Base-by-base conservation (phyloP, 1,284 basidiomycete genomes). In the Cutaneotrichosporon daszewskae region DNA sequence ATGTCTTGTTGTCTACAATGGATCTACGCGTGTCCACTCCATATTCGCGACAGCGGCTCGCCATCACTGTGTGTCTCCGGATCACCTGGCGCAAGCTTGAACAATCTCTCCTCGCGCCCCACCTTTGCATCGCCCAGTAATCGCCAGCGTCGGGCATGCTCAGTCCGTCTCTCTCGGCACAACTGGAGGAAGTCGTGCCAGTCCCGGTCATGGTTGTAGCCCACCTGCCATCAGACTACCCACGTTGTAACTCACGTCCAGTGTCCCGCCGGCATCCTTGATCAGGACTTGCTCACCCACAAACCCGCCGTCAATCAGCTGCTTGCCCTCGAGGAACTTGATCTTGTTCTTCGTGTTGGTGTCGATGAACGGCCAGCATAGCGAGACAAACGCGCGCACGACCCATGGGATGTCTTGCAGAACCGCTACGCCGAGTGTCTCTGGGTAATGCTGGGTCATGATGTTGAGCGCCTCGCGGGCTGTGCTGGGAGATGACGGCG, bases 341-440 rank as follows among this genome's bases (percentile, higher is more conserved):
- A 63, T 55, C 37, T 65, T 64, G 23, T 44, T 27, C 39, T 58
- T 59, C 4, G 62, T 65, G 12, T 46, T 41, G 1, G 64, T 49
- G 44, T 69, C 68, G 45, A 68, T 59, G 34, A 69, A 68, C 19
- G 63, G 62, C 60, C 64, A 66, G 53, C 65, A 58, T 34, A 63
- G 43, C 36, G 59, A 58, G 34, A 68, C 52, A 38, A 70, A 67
- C 14, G 47, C 41, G 35, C 56, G 58, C 32, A 64, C 56, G 7
- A 61, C 37, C 62, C 62, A 66, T 4, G 64, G 63, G 35, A 66
- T 56, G 37, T 64, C 51, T 29, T 57, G 55, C 37, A 70, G 60
- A 5, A 59, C 43, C 7, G 45, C 53, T 1, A 53, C 39, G 20
- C 54, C 51, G 13, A 67, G 53, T 1, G 51, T 58, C 41, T 68